Percentiles rank a stretch among this genome's conserved stretches.
Evolutionary conservation across 768 basidiomycete genomes (phyloP).

Genomic region (Mrakia blollopis): DNA sequence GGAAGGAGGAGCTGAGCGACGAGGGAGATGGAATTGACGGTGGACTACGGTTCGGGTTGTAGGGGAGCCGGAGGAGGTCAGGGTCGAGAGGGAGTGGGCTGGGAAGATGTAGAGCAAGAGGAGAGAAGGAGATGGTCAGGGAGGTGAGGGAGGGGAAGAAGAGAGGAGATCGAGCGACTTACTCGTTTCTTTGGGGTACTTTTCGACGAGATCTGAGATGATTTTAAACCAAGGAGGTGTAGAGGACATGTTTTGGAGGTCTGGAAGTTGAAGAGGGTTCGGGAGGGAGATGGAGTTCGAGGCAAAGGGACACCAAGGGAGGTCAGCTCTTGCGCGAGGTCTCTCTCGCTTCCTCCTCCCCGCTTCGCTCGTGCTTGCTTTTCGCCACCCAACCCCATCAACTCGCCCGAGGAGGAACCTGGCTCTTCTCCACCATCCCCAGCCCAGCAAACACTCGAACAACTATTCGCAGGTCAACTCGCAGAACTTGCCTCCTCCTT

Average conservation of each 20-base stretch:
- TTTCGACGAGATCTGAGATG: conserved; percentile 12
- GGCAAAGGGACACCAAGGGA: neutral
- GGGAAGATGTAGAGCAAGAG: neutral
- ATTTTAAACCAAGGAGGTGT: conserved; percentile 22
- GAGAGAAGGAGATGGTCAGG: too few relatives aligned
- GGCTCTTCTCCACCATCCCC: neutral
- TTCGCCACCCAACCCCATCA: neutral
- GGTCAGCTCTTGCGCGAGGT: neutral
- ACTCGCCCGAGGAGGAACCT: neutral
- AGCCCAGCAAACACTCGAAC: neutral
- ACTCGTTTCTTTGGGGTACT: conserved; percentile 29
- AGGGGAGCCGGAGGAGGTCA: neutral
- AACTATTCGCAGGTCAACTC: too few relatives aligned
- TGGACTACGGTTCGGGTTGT: conserved; percentile 5
- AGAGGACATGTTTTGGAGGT: neutral
- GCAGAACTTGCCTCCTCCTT: too few relatives aligned
- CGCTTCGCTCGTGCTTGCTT: neutral
- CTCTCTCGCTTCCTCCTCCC: neutral
- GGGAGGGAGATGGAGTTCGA: neutral
- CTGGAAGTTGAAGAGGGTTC: neutral
- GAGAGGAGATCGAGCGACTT: neutral
- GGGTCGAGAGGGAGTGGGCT: conserved; percentile 22
- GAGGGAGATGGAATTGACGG: conserved; percentile 12
- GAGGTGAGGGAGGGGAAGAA: neutral
- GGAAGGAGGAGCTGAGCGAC: neutral